Evolutionary conservation across 2,329 filamentous ascomycete genomes (phyloP).

Genomic region (Fusarium chlamydosporum): DNA sequence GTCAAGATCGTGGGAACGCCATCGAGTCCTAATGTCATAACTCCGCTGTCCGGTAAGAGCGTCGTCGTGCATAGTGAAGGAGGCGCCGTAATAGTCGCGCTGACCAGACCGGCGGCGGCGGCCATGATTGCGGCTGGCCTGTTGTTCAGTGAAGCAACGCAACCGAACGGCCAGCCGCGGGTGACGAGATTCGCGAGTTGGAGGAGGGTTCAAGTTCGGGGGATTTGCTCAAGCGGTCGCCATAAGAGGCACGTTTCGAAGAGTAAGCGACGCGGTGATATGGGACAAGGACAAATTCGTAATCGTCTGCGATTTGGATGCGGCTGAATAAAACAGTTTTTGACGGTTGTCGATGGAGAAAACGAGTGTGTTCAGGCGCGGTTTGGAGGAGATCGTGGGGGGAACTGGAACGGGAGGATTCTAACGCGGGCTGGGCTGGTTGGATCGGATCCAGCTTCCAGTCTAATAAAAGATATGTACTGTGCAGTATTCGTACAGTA

Average conservation of each 20-base stretch:
- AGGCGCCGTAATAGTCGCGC: slow-evolving; percentile 51
- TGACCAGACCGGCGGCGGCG: slow-evolving; percentile 39
- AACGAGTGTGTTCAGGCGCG: slow-evolving; percentile 34
- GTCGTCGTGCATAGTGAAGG: slow-evolving; percentile 58
- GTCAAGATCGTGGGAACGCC: slow-evolving; percentile 70
- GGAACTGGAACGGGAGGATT: slow-evolving; percentile 30
- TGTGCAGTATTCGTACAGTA: slow-evolving; percentile 3
- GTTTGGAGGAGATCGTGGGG: slow-evolving; percentile 33
- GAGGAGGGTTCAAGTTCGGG: slow-evolving; percentile 17
- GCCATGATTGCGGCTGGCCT: slow-evolving; percentile 50
- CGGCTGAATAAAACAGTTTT: slow-evolving; percentile 14
- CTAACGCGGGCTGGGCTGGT: slow-evolving; percentile 25
- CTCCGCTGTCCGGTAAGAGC: slow-evolving; percentile 61
- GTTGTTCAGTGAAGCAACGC: slow-evolving; percentile 37
- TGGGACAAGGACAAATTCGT: slow-evolving; percentile 14
- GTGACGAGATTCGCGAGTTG: slow-evolving; percentile 43
- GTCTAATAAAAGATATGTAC: slow-evolving; percentile 8
- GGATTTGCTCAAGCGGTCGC: slow-evolving; percentile 40
- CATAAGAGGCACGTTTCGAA: slow-evolving; percentile 35
- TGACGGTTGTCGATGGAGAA: slow-evolving; percentile 11
- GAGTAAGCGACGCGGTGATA: slow-evolving; percentile 3
- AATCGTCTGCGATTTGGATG: slow-evolving; percentile 3
- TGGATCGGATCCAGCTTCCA: slow-evolving; percentile 9
- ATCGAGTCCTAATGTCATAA: slow-evolving; percentile 65
- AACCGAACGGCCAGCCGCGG: slow-evolving; percentile 50